Conservation (phyloP, 2,329 filamentous ascomycete genomes). For the Beauveria australis region DNA sequence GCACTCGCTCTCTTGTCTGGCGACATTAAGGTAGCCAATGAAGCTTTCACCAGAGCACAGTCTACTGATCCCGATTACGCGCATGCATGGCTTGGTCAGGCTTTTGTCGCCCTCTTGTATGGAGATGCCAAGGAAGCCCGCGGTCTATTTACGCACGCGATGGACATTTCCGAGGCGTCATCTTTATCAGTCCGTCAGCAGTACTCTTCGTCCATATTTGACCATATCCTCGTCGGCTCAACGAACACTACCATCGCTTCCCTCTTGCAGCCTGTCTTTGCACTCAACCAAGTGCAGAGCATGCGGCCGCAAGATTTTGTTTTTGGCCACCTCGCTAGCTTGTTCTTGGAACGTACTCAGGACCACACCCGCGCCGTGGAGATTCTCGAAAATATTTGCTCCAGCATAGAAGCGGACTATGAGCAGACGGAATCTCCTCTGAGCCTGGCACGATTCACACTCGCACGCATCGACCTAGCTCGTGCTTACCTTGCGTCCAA, state of each 20-base stretch:
- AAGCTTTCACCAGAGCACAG: slow-evolving; percentile 83
- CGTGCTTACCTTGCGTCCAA: slow-evolving; percentile 68
- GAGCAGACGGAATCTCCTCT: slow-evolving; percentile 71
- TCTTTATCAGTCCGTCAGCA: slow-evolving; percentile 66
- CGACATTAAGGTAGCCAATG: slow-evolving; percentile 78
- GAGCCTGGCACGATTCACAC: slow-evolving; percentile 66
- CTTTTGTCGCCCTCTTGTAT: slow-evolving; percentile 68
- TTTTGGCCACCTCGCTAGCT: slow-evolving; percentile 67
- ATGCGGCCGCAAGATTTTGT: slow-evolving; percentile 63
- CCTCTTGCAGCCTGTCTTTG: slow-evolving; percentile 82
- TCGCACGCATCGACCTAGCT: slow-evolving; percentile 80
- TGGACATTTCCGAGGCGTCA: slow-evolving; percentile 80
- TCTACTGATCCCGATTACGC: slow-evolving; percentile 91
- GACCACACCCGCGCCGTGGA: slow-evolving; percentile 57
- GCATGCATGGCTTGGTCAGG: slow-evolving; percentile 90
- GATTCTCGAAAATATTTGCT: slow-evolving; percentile 59
- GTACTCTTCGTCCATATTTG: slow-evolving; percentile 75
- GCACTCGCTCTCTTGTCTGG: slow-evolving; percentile 77
- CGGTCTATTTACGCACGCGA: slow-evolving; percentile 83
- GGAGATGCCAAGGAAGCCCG: slow-evolving; percentile 72
- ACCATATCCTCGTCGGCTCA: slow-evolving; percentile 59
- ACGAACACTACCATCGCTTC: slow-evolving; percentile 43
- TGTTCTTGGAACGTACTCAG: slow-evolving; percentile 74
- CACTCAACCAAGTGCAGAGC: slow-evolving; percentile 69
- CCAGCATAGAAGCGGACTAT: slow-evolving; percentile 68